Conservation (phyloP, 1,284 basidiomycete genomes). For the Hemileia vastatrix region DNA sequence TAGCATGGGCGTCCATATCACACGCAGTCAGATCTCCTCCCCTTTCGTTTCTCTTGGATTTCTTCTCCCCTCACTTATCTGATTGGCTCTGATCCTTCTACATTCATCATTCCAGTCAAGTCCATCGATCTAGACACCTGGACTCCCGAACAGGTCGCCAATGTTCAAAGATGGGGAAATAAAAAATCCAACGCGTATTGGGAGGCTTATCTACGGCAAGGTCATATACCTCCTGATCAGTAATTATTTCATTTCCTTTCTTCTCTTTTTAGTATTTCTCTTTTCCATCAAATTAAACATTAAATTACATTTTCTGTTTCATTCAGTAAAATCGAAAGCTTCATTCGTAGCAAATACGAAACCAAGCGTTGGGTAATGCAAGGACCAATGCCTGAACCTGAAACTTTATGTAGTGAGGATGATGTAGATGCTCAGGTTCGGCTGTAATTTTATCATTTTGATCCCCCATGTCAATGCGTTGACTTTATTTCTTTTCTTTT, state of each 20-base stretch:
- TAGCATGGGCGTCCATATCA: too few relatives aligned
- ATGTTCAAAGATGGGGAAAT: constrained; percentile 91
- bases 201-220: constrained; percentile 88
- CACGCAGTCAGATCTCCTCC: too few relatives aligned
- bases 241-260: constrained; percentile 48
- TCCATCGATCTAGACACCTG: constrained; percentile 95
- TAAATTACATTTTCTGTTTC: neutral
- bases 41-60: too few relatives aligned
- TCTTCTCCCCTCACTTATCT: too few relatives aligned
- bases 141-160: constrained; percentile 97
- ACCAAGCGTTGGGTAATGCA: constrained; percentile 83
- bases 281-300: neutral
- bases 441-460: constrained; percentile 6
- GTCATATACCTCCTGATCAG: constrained; percentile 92
- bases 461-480: neutral
- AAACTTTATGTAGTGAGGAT: constrained; percentile 57
- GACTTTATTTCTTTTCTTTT: too few relatives aligned
- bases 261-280: neutral
- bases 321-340: constrained; percentile 88
- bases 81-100: too few relatives aligned
- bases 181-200: constrained; percentile 83
- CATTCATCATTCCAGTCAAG: constrained; percentile 58
- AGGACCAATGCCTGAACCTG: constrained; percentile 77
- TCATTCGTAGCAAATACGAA: constrained; percentile 96
- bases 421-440: constrained; percentile 28